Evolutionary conservation across 805 yeast genomes (phyloP).

Genomic region (Wickerhamiella brachini): DNA sequence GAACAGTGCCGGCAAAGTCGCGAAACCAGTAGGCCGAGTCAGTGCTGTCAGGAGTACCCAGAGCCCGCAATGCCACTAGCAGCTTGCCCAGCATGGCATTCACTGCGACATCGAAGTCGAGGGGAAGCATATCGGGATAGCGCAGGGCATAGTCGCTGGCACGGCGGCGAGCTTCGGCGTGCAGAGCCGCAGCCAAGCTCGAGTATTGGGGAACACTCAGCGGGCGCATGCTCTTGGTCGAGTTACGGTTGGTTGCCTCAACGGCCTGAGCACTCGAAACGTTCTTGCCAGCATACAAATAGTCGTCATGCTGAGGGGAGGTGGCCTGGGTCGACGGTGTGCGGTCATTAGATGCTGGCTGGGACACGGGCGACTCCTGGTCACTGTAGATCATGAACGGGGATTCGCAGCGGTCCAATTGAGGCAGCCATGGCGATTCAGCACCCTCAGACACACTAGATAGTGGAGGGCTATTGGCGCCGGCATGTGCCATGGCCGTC

Average conservation of each 20-base stretch:
- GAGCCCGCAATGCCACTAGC: constrained; percentile 8
- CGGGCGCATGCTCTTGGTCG: not conserved
- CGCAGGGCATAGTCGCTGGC: not conserved
- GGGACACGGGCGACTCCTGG: not conserved
- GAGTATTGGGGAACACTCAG: not conserved
- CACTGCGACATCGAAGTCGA: not conserved
- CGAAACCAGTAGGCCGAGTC: constrained; percentile 12
- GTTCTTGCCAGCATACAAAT: not conserved
- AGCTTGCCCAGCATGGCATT: not conserved
- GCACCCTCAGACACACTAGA: not conserved
- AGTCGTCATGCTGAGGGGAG: not conserved
- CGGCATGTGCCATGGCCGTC: not conserved
- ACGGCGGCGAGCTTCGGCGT: not conserved
- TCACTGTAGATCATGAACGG: not conserved
- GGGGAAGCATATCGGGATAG: not conserved
- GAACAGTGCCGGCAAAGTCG: constrained; percentile 14
- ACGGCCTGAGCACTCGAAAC: not conserved
- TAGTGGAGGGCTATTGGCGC: not conserved
- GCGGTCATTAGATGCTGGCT: not conserved
- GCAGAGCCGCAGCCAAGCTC: not conserved
- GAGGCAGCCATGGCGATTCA: not conserved
- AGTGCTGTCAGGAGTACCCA: not conserved
- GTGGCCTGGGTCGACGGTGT: not conserved
- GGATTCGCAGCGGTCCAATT: not conserved
- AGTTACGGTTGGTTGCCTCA: not conserved